Percentiles rank a stretch among this genome's conserved stretches.
Conservation (phyloP, 2,329 filamentous ascomycete genomes). For the Neopestalotiopsis sp. region DNA sequence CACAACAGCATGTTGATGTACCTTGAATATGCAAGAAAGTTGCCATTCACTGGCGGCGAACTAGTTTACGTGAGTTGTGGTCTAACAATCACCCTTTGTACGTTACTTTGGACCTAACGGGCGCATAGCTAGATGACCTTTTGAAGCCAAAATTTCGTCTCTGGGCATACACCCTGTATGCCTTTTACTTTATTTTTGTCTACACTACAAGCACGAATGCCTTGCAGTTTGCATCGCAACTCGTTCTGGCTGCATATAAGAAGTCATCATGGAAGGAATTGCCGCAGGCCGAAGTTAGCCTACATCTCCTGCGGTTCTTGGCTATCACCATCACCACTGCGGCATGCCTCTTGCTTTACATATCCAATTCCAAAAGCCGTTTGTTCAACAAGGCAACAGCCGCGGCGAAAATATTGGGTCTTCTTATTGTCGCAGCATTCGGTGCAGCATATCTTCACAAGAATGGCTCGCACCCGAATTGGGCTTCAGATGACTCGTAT, state of each 20-base stretch:
- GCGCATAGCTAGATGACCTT: not conserved
- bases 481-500: not conserved
- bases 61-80: not conserved
- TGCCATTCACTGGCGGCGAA: slow-evolving; percentile 1
- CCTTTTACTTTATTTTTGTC: slow-evolving; percentile 3
- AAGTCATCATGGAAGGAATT: not conserved
- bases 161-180: slow-evolving; percentile 3
- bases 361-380: not conserved
- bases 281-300: not conserved
- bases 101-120: not conserved
- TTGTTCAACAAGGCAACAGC: slow-evolving; percentile 1
- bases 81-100: too few species aligned
- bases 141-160: not conserved
- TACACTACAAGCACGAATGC: slow-evolving; percentile 4
- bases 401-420: not conserved
- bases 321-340: not conserved
- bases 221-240: not conserved
- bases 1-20: not conserved
- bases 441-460: not conserved
- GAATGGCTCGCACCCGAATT: not conserved
- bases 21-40: slow-evolving; percentile 4
- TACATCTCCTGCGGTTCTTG: not conserved
- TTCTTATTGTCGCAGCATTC: not conserved
- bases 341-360: slow-evolving; percentile 2
- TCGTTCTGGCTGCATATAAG: not conserved